These are phyloP conservation scores for Trametes maxima DNA, from an alignment of 768 basidiomycete genomes.

Conservation along the genomic window DNA sequence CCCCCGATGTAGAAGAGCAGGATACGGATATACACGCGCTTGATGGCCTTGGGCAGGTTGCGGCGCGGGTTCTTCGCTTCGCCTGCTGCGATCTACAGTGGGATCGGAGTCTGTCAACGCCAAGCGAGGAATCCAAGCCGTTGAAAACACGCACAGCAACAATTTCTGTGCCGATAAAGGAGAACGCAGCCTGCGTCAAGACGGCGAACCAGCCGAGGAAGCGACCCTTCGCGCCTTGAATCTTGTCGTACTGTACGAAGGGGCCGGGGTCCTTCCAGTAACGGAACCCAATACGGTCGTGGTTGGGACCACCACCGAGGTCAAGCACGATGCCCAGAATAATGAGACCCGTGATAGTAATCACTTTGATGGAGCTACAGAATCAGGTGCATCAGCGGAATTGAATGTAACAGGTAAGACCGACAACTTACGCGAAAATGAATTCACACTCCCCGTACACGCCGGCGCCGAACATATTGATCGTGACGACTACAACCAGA, in stretches of 20 bases:
- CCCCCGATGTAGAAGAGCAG: conserved; percentile 62
- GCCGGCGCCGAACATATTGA: conserved; percentile 76
- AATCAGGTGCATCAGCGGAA: neutral
- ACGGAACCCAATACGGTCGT: conserved; percentile 69
- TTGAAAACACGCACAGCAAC: conserved; percentile 63
- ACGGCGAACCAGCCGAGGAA: conserved; percentile 77
- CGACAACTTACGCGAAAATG: conserved; percentile 63
- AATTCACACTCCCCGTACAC: conserved; percentile 89
- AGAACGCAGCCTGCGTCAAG: conserved; percentile 89
- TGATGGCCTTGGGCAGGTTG: conserved; percentile 60
- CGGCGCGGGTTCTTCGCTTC: conserved; percentile 87
- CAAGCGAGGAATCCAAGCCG: too few species aligned
- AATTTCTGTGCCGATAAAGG: conserved; percentile 92
- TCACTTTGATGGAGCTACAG: conserved; percentile 78
- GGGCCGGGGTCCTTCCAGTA: conserved; percentile 92
- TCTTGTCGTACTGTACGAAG: conserved; percentile 70
- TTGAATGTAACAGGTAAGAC: neutral
- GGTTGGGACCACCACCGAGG: conserved; percentile 85
- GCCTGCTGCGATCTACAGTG: conserved; percentile 82
- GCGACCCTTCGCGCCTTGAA: conserved; percentile 67
- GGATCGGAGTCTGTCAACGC: neutral
- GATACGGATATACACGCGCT: conserved; percentile 74
- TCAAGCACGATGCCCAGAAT: conserved; percentile 71
- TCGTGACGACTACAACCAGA: conserved; percentile 71
- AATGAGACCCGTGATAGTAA: conserved; percentile 70